Percentiles rank a stretch among this genome's conserved stretches.
Conservation (phyloP, 805 yeast genomes). For the Saturnispora saitoi region DNA sequence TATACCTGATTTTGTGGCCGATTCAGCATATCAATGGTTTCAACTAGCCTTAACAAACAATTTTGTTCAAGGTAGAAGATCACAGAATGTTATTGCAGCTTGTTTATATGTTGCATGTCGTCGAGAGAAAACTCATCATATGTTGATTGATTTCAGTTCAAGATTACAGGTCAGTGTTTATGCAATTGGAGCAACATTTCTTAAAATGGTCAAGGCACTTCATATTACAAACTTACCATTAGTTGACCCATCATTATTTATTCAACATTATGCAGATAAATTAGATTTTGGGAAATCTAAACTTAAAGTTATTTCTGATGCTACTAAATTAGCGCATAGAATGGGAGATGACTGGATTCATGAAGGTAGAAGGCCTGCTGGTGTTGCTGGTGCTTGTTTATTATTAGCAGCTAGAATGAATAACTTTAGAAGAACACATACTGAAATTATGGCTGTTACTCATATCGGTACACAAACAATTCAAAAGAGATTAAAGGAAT, state of each 20-base stretch:
- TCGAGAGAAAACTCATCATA: slow-evolving; percentile 81
- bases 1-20: slow-evolving; percentile 79
- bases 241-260: slow-evolving; percentile 90
- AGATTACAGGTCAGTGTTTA: slow-evolving; percentile 84
- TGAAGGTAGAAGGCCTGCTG: slow-evolving; percentile 97
- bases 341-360: slow-evolving; percentile 95
- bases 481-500: slow-evolving; percentile 84
- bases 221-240: slow-evolving; percentile 72
- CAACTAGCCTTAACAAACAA: slow-evolving; percentile 76
- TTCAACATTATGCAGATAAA: slow-evolving; percentile 87
- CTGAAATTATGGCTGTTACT: slow-evolving; percentile 91
- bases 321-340: slow-evolving; percentile 74
- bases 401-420: slow-evolving; percentile 95
- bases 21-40: slow-evolving; percentile 85
- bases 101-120: slow-evolving; percentile 94
- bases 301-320: slow-evolving; percentile 76
- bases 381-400: slow-evolving; percentile 95
- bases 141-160: slow-evolving; percentile 92
- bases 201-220: slow-evolving; percentile 82
- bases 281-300: slow-evolving; percentile 70
- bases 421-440: slow-evolving; percentile 81
- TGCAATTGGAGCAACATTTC: slow-evolving; percentile 91
- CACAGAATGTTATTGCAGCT: slow-evolving; percentile 92
- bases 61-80: slow-evolving; percentile 94
- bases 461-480: slow-evolving; percentile 92